Percentiles rank a stretch among this genome's conserved stretches.
Conservation (phyloP, 352 stramenopile species). For the Globisporangium acanthophoron region DNA sequence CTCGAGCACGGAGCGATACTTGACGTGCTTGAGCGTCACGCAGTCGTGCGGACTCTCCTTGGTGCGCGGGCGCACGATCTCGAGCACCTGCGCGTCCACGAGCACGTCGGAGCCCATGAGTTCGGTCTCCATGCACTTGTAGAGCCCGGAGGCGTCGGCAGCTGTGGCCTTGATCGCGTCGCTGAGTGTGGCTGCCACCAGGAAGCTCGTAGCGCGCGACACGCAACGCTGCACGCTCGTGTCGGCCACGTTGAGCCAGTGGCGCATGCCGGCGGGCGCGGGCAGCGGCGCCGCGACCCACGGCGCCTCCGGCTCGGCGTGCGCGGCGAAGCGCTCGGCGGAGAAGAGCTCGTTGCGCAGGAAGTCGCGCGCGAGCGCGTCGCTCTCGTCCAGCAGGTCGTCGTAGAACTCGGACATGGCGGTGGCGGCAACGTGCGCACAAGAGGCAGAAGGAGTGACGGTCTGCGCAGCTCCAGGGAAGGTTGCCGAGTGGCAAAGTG, state of each 20-base stretch:
- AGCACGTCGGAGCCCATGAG: constrained; percentile 50
- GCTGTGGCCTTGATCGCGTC: constrained; percentile 53
- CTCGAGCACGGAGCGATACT: constrained; percentile 56
- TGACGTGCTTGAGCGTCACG: constrained; percentile 74
- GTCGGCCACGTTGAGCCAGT: constrained; percentile 38
- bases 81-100: constrained; percentile 61
- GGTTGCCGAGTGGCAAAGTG: too few relatives aligned
- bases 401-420: constrained; percentile 10
- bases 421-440: neutral
- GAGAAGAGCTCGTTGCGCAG: constrained; percentile 11
- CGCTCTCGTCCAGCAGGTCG: constrained; percentile 12
- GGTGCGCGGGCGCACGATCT: constrained; percentile 57
- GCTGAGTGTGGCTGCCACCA: constrained; percentile 49
- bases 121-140: constrained; percentile 48
- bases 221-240: constrained; percentile 37
- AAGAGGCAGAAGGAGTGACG: too few relatives aligned
- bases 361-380: constrained; percentile 14
- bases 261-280: constrained; percentile 34
- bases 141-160: constrained; percentile 45
- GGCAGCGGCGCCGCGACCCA: constrained; percentile 32
- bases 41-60: constrained; percentile 70
- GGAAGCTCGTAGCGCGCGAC: constrained; percentile 45
- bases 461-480: too few relatives aligned
- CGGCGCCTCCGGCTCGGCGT: constrained; percentile 19
- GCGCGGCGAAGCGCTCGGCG: constrained; percentile 11